phyloP scores from a whole-genome alignment of 2,329 filamentous ascomycete genomes.

The Metarhizium brunneum region DNA sequence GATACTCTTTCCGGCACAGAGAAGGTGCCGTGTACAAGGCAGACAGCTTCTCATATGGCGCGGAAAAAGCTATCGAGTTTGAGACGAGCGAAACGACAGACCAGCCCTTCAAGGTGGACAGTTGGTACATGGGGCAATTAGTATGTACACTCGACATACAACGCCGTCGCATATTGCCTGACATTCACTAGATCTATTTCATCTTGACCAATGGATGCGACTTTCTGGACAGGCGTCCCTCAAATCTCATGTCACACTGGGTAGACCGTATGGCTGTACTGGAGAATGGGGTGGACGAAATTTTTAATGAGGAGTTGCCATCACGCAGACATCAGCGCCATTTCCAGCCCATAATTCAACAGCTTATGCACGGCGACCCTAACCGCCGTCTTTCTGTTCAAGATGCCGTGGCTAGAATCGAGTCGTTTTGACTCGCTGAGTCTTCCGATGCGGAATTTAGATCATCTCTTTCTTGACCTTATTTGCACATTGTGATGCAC shows the following conservation, averaged over 20 bases:
- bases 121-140: constrained; percentile 1
- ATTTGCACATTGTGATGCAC: no score
- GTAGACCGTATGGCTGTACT: background rate
- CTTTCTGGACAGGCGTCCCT: background rate
- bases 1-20: background rate
- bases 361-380: background rate
- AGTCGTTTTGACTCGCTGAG: no score
- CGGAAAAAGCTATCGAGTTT: background rate
- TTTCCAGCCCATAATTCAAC: background rate
- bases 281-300: background rate
- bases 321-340: background rate
- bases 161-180: background rate
- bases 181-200: background rate
- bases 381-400: background rate
- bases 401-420: background rate
- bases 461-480: no score
- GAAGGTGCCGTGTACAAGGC: background rate
- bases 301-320: background rate
- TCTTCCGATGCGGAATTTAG: no score
- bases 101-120: background rate
- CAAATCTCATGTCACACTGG: background rate
- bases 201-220: background rate
- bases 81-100: background rate
- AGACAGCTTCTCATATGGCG: background rate
- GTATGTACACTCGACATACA: background rate